Conservation (phyloP, 768 basidiomycete genomes). For the Boletus speciosus region DNA sequence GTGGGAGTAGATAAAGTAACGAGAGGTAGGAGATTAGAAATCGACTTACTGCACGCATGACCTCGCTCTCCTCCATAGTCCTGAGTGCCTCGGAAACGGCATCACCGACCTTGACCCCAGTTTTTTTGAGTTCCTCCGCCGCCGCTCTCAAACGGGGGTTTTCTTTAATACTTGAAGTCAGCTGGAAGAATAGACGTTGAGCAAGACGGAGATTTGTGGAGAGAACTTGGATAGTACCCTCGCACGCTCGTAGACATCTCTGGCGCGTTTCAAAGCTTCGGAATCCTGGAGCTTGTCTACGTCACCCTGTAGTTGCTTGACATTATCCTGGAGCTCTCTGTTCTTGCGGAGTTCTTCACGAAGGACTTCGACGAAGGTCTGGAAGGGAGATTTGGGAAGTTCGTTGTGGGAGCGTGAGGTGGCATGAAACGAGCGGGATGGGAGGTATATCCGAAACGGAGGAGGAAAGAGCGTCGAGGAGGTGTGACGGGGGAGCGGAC, state of each 20-base stretch:
- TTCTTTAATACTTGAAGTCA: conserved; percentile 92
- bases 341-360: conserved; percentile 92
- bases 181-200: conserved; percentile 40
- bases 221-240: conserved; percentile 52
- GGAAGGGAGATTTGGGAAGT: conserved; percentile 86
- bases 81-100: conserved; percentile 90
- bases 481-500: conserved; percentile 16
- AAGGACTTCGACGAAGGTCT: conserved; percentile 93
- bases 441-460: conserved; percentile 30
- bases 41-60: conserved; percentile 76
- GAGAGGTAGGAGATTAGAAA: neutral
- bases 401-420: conserved; percentile 61
- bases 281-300: conserved; percentile 97
- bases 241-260: conserved; percentile 90
- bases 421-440: conserved; percentile 53
- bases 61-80: conserved; percentile 91
- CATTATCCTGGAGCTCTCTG: conserved; percentile 91
- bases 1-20: neutral
- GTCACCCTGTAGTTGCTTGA: conserved; percentile 96
- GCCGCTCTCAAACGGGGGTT: conserved; percentile 90
- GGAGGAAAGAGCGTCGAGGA: conserved; percentile 17
- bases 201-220: neutral
- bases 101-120: conserved; percentile 89
- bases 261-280: conserved; percentile 89
- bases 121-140: conserved; percentile 86